These are phyloP conservation scores for Penicillium silybi DNA, from an alignment of 495 filamentous ascomycete genomes.

Conservation along the genomic window DNA sequence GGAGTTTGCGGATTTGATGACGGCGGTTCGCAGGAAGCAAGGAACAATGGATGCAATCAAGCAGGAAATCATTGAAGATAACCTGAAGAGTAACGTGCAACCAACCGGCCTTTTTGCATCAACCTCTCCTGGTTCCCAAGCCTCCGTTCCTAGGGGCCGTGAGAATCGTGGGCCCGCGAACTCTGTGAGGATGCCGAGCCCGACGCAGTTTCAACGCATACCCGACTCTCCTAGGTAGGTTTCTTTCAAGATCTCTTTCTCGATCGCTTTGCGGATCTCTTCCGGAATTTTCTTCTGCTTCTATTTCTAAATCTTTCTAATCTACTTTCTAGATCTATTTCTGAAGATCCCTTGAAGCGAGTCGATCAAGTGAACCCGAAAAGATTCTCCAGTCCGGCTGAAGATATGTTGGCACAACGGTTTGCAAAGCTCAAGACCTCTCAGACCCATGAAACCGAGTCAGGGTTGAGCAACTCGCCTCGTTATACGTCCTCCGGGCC, in stretches of 20 bases:
- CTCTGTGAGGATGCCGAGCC: slow-evolving; percentile 41
- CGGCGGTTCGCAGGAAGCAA: slow-evolving; percentile 21
- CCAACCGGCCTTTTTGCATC: slow-evolving; percentile 19
- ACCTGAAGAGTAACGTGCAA: slow-evolving; percentile 31
- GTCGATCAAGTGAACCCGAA: slow-evolving; percentile 9
- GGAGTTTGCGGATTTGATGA: slow-evolving; percentile 41
- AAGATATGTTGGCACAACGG: slow-evolving; percentile 42
- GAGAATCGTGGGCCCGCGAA: slow-evolving; percentile 18
- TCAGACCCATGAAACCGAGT: slow-evolving; percentile 24
- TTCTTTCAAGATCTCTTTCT: neutral
- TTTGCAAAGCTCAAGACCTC: slow-evolving; percentile 42
- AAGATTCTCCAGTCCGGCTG: slow-evolving; percentile 26
- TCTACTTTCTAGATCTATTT: too few species aligned
- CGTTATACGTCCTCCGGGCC: slow-evolving; percentile 29
- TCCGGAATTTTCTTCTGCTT: too few species aligned
- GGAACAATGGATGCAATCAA: slow-evolving; percentile 29
- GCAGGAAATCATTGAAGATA: slow-evolving; percentile 42
- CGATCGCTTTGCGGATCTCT: too few species aligned
- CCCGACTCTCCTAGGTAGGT: slow-evolving; percentile 5
- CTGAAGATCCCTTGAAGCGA: too few species aligned
- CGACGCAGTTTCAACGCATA: slow-evolving; percentile 35
- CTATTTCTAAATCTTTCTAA: too few species aligned
- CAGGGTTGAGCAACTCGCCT: slow-evolving; percentile 21
- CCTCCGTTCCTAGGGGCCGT: slow-evolving; percentile 18
- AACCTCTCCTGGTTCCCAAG: slow-evolving; percentile 5